phyloP scores from a whole-genome alignment of 2,329 filamentous ascomycete genomes.

The Epichloe elymi region DNA sequence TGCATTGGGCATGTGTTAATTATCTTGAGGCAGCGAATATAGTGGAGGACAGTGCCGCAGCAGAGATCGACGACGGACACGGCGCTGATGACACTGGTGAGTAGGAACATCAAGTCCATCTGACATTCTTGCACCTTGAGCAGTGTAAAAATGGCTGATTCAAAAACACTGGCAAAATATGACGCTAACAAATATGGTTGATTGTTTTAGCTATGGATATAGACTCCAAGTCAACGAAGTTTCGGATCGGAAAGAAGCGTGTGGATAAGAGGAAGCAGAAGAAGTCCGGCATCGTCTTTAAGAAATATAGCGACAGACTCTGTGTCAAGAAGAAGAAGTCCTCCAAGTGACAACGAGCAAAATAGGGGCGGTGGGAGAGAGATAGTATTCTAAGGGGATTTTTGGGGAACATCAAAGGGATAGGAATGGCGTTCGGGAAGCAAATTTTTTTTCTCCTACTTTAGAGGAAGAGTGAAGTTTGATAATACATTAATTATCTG shows the following conservation, averaged over 20 bases:
- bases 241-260: conserved; percentile 33
- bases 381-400: not conserved
- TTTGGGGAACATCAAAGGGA: not conserved
- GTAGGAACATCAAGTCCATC: not conserved
- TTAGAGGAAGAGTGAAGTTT: not conserved
- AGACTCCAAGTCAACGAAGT: conserved; percentile 31
- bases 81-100: conserved; percentile 12
- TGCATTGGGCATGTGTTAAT: not conserved
- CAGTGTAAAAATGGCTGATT: not conserved
- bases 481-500: not conserved
- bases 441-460: not conserved
- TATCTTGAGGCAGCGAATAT: conserved; percentile 5
- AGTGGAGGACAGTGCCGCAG: conserved; percentile 15
- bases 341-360: conserved; percentile 5
- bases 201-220: conserved; percentile 39
- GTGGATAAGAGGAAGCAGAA: conserved; percentile 44
- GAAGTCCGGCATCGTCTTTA: conserved; percentile 46
- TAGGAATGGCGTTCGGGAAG: not conserved
- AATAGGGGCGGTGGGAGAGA: not conserved
- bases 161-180: not conserved
- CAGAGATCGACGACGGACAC: conserved; percentile 19
- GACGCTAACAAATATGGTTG: conserved; percentile 4
- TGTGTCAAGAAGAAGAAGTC: conserved; percentile 30
- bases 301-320: conserved; percentile 40
- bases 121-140: not conserved